A percentile compares a stretch with the other conserved stretches of the same genome.
Conservation (phyloP, 371 early-diverging fungal species). For the Mucor saturninus region DNA sequence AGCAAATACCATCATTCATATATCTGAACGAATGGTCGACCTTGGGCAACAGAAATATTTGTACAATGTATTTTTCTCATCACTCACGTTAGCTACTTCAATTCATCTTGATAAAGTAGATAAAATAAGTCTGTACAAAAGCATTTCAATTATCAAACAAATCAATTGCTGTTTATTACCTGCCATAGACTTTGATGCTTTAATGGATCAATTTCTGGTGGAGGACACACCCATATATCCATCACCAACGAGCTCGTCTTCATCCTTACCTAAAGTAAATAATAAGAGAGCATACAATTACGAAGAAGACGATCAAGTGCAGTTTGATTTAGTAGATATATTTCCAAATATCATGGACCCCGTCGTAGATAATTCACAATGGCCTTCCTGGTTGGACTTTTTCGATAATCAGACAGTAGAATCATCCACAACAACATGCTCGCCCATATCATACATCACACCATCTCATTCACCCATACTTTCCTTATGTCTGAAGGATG, state of each 20-base stretch:
- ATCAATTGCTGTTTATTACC: conserved; percentile 21
- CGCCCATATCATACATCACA: conserved; percentile 20
- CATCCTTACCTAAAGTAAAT: not conserved
- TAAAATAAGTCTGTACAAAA: conserved; percentile 14
- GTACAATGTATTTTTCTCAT: conserved; percentile 34
- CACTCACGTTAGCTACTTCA: conserved; percentile 32
- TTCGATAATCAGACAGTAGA: conserved; percentile 19
- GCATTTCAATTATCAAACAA: conserved; percentile 19
- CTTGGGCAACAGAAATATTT: conserved; percentile 28
- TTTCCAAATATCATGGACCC: conserved; percentile 3
- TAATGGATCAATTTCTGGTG: conserved; percentile 25
- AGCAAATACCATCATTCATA: conserved; percentile 43
- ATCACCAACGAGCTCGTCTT: conserved; percentile 1
- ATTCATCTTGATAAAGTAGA: conserved; percentile 28
- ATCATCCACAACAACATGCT: conserved; percentile 13
- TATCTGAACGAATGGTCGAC: conserved; percentile 47
- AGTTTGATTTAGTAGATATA: conserved; percentile 12
- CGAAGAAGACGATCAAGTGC: not conserved
- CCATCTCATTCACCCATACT: conserved; percentile 25
- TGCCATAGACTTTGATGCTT: conserved; percentile 12
- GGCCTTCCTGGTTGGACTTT: conserved; percentile 2
- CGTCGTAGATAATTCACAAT: not conserved
- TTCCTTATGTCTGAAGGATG: conserved; percentile 17
- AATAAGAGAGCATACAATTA: not conserved
- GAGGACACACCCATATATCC: conserved; percentile 5